phyloP scores from a whole-genome alignment of 495 filamentous ascomycete genomes.

The Talaromyces liani region DNA sequence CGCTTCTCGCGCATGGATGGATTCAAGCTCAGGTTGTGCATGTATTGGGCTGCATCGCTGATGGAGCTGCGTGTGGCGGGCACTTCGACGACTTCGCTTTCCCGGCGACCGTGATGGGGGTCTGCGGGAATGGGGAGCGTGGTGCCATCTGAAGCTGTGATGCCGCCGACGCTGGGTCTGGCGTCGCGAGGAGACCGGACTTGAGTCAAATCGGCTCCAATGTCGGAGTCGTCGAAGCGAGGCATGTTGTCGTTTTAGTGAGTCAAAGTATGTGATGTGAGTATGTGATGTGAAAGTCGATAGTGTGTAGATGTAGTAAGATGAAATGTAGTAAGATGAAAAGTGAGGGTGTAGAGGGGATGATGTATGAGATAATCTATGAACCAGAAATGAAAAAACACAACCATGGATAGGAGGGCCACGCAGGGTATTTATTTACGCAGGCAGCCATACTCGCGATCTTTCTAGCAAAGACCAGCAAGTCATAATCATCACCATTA shows the following conservation, averaged over 20 bases:
- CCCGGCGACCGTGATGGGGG: conserved; percentile 9
- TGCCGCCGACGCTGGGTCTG: conserved; percentile 15
- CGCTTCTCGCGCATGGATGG: conserved; percentile 62
- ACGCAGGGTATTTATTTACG: neutral
- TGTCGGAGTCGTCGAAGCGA: conserved; percentile 53
- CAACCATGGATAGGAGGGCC: neutral
- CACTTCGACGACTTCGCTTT: conserved; percentile 56
- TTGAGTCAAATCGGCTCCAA: conserved; percentile 27
- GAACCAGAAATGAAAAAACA: neutral
- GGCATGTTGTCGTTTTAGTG: conserved; percentile 39
- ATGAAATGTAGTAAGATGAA: neutral
- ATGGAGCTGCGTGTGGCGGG: conserved; percentile 63
- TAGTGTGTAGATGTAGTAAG: neutral
- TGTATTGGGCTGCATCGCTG: conserved; percentile 60
- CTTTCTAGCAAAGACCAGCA: no score
- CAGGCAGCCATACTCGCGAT: neutral
- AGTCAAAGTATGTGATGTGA: neutral
- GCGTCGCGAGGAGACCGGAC: conserved; percentile 21
- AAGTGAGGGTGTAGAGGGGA: neutral
- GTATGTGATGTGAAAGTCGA: neutral
- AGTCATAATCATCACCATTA: neutral
- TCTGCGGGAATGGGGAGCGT: conserved; percentile 43
- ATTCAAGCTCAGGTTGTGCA: conserved; percentile 63
- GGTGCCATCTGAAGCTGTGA: conserved; percentile 13
- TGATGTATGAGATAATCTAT: neutral